Percentiles rank a stretch among this genome's conserved stretches.
Conservation (phyloP, 805 yeast species). For the Starmerella riodocensis region DNA sequence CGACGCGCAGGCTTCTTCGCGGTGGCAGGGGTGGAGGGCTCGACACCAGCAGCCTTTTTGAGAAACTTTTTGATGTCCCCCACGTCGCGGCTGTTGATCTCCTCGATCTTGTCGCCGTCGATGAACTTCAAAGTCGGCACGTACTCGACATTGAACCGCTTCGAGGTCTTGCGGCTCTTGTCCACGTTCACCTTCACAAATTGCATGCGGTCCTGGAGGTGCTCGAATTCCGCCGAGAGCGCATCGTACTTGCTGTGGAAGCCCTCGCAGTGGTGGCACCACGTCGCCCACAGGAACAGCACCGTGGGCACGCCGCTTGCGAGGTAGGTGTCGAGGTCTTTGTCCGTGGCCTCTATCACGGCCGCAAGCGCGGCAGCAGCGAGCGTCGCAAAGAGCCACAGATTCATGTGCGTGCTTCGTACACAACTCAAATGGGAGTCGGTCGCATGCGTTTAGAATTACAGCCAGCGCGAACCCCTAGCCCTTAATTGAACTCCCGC, state of each 20-base stretch:
- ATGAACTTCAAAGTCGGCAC: conserved; percentile 55
- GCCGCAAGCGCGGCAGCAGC: conserved; percentile 2
- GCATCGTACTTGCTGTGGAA: conserved; percentile 78
- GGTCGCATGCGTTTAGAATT: too few species aligned
- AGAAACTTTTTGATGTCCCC: conserved; percentile 40
- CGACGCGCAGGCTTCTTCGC: conserved; percentile 4
- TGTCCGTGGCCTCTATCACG: conserved; percentile 29
- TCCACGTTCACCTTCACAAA: conserved; percentile 51
- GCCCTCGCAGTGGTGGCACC: conserved; percentile 93
- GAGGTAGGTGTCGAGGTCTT: conserved; percentile 48
- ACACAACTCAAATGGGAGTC: too few species aligned
- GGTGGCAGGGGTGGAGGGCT: conserved; percentile 9
- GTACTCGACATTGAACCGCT: conserved; percentile 42
- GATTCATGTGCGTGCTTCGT: too few species aligned
- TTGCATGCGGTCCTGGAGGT: conserved; percentile 33
- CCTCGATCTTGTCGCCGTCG: conserved; percentile 39
- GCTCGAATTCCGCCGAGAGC: conserved; percentile 52
- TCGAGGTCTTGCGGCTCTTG: conserved; percentile 37
- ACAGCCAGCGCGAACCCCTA: too few species aligned
- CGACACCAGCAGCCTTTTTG: conserved; percentile 28
- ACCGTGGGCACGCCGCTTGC: conserved; percentile 52
- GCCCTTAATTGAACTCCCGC: too few species aligned
- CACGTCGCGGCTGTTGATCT: conserved; percentile 41
- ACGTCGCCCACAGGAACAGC: conserved; percentile 59
- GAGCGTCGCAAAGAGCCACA: neutral